Evolutionary conservation across 805 yeast genomes (phyloP).

Genomic region (Myxozyma sirexii): DNA sequence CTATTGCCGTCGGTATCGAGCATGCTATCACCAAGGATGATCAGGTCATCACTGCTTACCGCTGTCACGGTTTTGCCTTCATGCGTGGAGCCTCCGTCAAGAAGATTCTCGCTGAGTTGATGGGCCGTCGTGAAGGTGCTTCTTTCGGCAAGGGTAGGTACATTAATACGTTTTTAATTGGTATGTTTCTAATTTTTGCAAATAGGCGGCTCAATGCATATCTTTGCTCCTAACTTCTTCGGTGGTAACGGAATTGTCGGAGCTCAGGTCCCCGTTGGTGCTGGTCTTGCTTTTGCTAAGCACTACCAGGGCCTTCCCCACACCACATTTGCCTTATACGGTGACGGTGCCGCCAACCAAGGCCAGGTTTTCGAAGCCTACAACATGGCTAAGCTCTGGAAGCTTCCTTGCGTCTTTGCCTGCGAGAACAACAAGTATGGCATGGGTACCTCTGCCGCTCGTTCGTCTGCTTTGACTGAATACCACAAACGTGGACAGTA

Average conservation of each 20-base stretch:
- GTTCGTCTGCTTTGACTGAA: slow-evolving; percentile 95
- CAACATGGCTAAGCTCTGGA: slow-evolving; percentile 99
- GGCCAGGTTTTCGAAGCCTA: slow-evolving; percentile 98
- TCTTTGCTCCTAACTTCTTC: slow-evolving; percentile 92
- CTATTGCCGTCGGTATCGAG: slow-evolving; percentile 98
- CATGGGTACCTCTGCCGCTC: slow-evolving; percentile 98
- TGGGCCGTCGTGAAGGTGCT: slow-evolving; percentile 95
- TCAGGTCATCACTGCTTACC: slow-evolving; percentile 91
- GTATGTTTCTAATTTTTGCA: background rate
- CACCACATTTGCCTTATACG: slow-evolving; percentile 87
- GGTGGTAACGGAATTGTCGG: slow-evolving; percentile 99
- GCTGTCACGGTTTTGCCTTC: slow-evolving; percentile 98
- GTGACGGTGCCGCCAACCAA: slow-evolving; percentile 99
- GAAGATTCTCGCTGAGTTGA: slow-evolving; percentile 88
- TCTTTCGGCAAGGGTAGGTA: slow-evolving; percentile 81
- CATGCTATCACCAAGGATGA: slow-evolving; percentile 84
- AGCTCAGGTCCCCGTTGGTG: slow-evolving; percentile 98
- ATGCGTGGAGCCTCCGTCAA: slow-evolving; percentile 94
- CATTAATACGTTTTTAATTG: too few relatives aligned
- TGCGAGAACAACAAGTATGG: slow-evolving; percentile 99
- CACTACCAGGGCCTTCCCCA: slow-evolving; percentile 79
- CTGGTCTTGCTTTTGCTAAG: slow-evolving; percentile 98
- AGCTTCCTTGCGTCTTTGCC: slow-evolving; percentile 89
- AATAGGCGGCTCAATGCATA: slow-evolving; percentile 94
- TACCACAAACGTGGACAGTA: slow-evolving; percentile 99